Conservation (phyloP, 2,329 filamentous ascomycete genomes). For the Colletotrichum sp. region DNA sequence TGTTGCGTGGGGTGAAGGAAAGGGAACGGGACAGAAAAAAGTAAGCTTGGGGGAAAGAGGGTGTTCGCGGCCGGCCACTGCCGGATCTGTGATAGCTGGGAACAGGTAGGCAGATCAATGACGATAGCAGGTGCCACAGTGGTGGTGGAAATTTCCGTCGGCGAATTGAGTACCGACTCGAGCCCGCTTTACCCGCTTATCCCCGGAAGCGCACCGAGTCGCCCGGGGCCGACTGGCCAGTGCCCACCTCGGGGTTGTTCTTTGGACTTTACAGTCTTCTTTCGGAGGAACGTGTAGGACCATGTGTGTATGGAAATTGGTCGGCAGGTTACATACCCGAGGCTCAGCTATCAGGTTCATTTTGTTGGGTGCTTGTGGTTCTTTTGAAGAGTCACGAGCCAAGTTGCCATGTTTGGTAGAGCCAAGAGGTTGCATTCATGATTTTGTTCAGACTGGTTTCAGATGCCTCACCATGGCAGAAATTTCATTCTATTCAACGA, state of each 20-base stretch:
- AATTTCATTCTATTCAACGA: not conserved
- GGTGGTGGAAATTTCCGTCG: not conserved
- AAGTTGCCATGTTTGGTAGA: not conserved
- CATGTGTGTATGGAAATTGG: not conserved
- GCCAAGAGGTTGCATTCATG: not conserved
- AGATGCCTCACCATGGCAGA: not conserved
- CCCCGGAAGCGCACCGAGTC: slow-evolving; percentile 1
- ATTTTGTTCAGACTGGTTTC: not conserved
- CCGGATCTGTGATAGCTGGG: not conserved
- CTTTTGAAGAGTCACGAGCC: not conserved
- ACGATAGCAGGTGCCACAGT: not conserved
- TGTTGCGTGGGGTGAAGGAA: not conserved
- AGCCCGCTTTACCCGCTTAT: slow-evolving; percentile 13
- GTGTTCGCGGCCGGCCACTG: not conserved
- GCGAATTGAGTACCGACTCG: slow-evolving; percentile 7
- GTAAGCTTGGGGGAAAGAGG: not conserved
- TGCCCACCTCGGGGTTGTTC: not conserved
- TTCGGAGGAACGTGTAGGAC: not conserved
- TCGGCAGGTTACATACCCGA: not conserved
- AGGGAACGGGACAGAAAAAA: not conserved
- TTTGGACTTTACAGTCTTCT: not conserved
- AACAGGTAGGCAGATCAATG: slow-evolving; percentile 1
- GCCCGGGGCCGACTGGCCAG: not conserved
- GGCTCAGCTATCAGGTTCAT: not conserved
- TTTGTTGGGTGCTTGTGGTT: not conserved